Conservation (phyloP, 2,329 filamentous ascomycete genomes). For the Ophiosphaerella herpotricha region DNA sequence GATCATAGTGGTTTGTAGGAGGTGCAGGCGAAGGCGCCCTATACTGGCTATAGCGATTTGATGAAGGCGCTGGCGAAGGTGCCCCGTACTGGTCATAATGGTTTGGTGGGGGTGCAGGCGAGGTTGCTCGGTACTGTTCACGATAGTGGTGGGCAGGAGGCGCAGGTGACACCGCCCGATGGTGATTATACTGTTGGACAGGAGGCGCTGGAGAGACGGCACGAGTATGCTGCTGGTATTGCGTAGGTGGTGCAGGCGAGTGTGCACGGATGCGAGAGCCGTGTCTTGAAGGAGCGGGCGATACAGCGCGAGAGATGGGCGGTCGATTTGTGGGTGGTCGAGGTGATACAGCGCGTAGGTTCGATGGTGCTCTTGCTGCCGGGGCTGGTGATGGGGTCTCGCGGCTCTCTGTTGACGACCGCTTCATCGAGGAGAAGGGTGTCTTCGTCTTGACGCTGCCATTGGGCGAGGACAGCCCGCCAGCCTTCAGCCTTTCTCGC, state of each 20-base stretch:
- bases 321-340: slow-evolving; percentile 39
- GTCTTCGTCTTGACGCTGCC: slow-evolving; percentile 48
- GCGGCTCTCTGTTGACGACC: slow-evolving; percentile 45
- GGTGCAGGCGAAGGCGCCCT: slow-evolving; percentile 35
- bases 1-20: slow-evolving; percentile 22
- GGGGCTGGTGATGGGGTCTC: slow-evolving; percentile 38
- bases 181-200: slow-evolving; percentile 27
- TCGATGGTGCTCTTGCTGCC: slow-evolving; percentile 22
- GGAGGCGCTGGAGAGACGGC: slow-evolving; percentile 32
- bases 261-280: slow-evolving; percentile 15
- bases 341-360: slow-evolving; percentile 49
- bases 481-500: slow-evolving; percentile 39
- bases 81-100: slow-evolving; percentile 21
- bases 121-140: slow-evolving; percentile 35
- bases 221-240: slow-evolving; percentile 20
- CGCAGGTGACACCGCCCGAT: slow-evolving; percentile 35
- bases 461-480: slow-evolving; percentile 35
- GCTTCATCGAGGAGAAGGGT: slow-evolving; percentile 58
- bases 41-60: slow-evolving; percentile 28
- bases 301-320: slow-evolving; percentile 43
- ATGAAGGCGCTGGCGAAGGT: slow-evolving; percentile 29
- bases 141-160: slow-evolving; percentile 32
- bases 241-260: slow-evolving; percentile 36
- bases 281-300: slow-evolving; percentile 40
- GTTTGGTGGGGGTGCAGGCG: slow-evolving; percentile 20